Base-by-base conservation (phyloP, 495 filamentous ascomycete species). In the Pseudoneurospora amorphoporcata region DNA sequence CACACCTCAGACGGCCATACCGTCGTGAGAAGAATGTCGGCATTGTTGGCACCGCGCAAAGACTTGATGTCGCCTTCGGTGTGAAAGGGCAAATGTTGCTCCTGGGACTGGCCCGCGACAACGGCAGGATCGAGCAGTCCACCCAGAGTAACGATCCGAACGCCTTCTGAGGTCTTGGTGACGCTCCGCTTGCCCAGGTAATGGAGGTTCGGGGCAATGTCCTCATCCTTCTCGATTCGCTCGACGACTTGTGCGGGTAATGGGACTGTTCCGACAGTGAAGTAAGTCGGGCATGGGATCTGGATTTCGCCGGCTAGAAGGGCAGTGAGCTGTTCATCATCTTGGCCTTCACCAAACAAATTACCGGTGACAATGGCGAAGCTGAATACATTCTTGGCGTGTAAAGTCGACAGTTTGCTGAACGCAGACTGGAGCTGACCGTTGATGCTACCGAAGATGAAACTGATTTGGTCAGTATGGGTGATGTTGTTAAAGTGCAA, bases 101-200 rank as follows among this genome's bases (percentile, higher is more conserved):
- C 90, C 70, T 88, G 87, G 1, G 87, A 87, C 45, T 84, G 77
- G 4, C 86, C 85, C 32, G 81, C 83, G 69, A 85, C 81, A 17
- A 87, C 81, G 39, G 81, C 82, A 9, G 83, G 69, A 75, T 91
- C 88, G 0, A 92, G 82, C 12, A 81, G 79, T 0, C 95, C 95
- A 47, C 94, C 94, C 3, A 98, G 84, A 10, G 91, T 83, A 4
- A 93, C 91, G 70, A 99, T 92, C 14, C 91, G 88, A 32, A 99
- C 86, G 12, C 95, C 95, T 70, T 97, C 94, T 29, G 92, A 90
- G 0, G 95, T 99, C 79, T 94, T 97, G 45, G 93, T 89, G 9
- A 90, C 88, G 39, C 89, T 91, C 71, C 92, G 90, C 79, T 94
- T 96, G 32, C 93, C 93, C 1, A 98, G 88, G 79, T 90, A 96